A percentile compares a stretch with the other conserved stretches of the same genome.
Evolutionary conservation across 257 asterid genomes (phyloP).

Genomic region (Echium plantagineum): DNA sequence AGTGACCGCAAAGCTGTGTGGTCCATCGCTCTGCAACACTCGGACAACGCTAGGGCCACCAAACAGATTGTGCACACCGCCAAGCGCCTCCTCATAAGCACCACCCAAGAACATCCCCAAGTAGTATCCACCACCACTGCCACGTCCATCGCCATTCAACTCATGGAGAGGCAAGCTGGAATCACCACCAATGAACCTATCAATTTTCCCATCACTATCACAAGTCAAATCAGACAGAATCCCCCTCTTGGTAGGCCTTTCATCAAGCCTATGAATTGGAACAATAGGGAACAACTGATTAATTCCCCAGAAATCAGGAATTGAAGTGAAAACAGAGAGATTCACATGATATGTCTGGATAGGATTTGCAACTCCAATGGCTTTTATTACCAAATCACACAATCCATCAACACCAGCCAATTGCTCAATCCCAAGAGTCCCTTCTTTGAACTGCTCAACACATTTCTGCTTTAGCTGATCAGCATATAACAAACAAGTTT

Average conservation of each 20-base stretch:
- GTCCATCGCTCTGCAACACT: constrained; percentile 72
- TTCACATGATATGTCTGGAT: constrained; percentile 65
- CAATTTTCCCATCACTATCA: constrained; percentile 92
- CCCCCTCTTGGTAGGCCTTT: constrained; percentile 54
- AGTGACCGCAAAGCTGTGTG: constrained; percentile 71
- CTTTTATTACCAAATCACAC: constrained; percentile 56
- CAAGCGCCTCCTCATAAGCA: constrained; percentile 92
- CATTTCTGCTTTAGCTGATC: constrained; percentile 82
- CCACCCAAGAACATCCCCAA: constrained; percentile 94
- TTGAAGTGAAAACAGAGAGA: constrained; percentile 74
- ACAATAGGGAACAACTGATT: constrained; percentile 75
- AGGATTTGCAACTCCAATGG: constrained; percentile 51
- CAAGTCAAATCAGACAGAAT: constrained; percentile 76
- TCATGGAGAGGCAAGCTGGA: constrained; percentile 79
- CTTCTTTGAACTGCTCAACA: constrained; percentile 79
- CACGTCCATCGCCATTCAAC: constrained; percentile 28
- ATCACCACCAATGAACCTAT: constrained; percentile 87
- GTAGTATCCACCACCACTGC: constrained; percentile 30
- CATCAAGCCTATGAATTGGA: constrained; percentile 78
- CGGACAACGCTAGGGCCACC: constrained; percentile 85
- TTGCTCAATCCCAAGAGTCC: constrained; percentile 57
- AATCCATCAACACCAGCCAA: constrained; percentile 80
- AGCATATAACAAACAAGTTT: constrained; percentile 43
- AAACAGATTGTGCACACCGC: constrained; percentile 80
- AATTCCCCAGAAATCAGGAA: constrained; percentile 95